Evolutionary conservation across 176 grass and related monocot genomes (phyloP).

Genomic region (Chrysopogon serrulatus): DNA sequence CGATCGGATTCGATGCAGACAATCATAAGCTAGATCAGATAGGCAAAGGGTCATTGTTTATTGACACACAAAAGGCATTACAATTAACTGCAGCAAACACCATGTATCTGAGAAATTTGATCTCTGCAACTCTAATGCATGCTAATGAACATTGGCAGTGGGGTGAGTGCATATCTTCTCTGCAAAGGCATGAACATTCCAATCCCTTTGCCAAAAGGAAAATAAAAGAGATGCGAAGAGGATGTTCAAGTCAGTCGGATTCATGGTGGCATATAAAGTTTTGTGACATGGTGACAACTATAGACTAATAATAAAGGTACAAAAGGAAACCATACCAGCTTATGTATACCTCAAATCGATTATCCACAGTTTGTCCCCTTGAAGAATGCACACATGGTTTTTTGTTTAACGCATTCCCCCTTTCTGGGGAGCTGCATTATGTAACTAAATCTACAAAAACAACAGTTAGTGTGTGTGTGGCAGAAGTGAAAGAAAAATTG

Average conservation of each 20-base stretch:
- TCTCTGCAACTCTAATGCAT: background rate
- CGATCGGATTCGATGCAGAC: conserved; percentile 27
- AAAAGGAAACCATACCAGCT: background rate
- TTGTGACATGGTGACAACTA: background rate
- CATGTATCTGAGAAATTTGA: background rate
- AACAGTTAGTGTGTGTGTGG: background rate
- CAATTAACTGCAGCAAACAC: background rate
- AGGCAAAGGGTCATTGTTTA: background rate
- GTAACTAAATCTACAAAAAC: background rate
- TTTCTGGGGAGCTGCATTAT: background rate
- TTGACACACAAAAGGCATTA: background rate
- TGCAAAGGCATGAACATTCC: background rate
- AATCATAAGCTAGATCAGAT: conserved; percentile 26
- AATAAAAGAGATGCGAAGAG: background rate
- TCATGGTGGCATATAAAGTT: background rate
- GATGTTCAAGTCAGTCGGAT: background rate
- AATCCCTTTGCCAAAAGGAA: background rate
- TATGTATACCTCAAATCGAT: background rate
- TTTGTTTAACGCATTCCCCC: background rate
- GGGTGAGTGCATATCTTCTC: background rate
- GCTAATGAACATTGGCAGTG: background rate
- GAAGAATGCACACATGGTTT: background rate
- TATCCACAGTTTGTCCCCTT: background rate
- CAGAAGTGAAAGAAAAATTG: background rate
- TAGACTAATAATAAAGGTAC: background rate